These are phyloP conservation scores for Hamigera avellanea DNA, from an alignment of 495 filamentous ascomycete genomes.

Conservation along the genomic window DNA sequence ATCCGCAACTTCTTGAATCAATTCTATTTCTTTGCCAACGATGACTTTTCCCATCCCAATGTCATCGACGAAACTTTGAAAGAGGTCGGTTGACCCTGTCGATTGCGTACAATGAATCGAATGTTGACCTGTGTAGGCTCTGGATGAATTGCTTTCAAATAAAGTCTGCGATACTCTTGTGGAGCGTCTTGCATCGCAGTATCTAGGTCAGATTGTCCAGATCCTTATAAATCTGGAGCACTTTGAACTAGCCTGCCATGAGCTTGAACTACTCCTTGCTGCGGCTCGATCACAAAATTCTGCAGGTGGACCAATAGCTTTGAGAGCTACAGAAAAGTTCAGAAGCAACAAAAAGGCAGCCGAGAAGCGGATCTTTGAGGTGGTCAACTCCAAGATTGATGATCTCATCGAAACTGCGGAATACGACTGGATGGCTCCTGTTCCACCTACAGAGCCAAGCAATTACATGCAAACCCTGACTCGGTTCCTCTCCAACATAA, in stretches of 20 bases:
- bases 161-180: constrained; percentile 86
- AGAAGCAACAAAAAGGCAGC: constrained; percentile 85
- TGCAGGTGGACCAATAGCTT: constrained; percentile 59
- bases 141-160: constrained; percentile 81
- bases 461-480: constrained; percentile 93
- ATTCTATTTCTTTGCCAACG: constrained; percentile 90
- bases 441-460: constrained; percentile 55
- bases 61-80: constrained; percentile 83
- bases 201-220: constrained; percentile 93
- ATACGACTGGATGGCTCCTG: constrained; percentile 81
- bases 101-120: not conserved
- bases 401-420: constrained; percentile 94
- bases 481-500: constrained; percentile 87
- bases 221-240: constrained; percentile 96
- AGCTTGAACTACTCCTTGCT: constrained; percentile 75
- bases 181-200: constrained; percentile 80
- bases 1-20: constrained; percentile 94
- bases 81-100: constrained; percentile 35
- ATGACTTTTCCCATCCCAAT: constrained; percentile 78
- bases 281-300: constrained; percentile 63
- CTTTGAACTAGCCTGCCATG: constrained; percentile 83
- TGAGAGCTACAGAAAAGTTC: constrained; percentile 79
- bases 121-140: constrained; percentile 33
- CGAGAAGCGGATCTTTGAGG: constrained; percentile 94
- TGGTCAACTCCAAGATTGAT: constrained; percentile 97